phyloP scores from a whole-genome alignment of 495 filamentous ascomycete species.

The Jackrogersella multiformis region DNA sequence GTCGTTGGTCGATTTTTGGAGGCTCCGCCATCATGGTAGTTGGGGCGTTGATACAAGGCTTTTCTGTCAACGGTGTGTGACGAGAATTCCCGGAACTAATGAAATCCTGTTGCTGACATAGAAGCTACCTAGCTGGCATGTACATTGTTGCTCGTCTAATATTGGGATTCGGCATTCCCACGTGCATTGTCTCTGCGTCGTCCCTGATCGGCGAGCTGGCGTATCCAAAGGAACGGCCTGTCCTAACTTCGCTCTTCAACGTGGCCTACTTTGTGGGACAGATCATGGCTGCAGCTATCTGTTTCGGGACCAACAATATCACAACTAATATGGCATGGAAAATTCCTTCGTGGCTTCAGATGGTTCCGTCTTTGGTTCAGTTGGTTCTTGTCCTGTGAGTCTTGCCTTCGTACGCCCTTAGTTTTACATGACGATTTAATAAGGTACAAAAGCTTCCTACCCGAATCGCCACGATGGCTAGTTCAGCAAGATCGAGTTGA shows the following conservation, averaged over 20 bases:
- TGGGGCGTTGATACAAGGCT: slow-evolving; percentile 63
- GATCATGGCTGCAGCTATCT: slow-evolving; percentile 68
- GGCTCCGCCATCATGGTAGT: slow-evolving; percentile 67
- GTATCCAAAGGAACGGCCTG: slow-evolving; percentile 70
- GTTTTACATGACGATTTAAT: slow-evolving; percentile 27
- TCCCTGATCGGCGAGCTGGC: slow-evolving; percentile 70
- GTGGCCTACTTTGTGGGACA: slow-evolving; percentile 70
- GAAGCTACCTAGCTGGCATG: slow-evolving; percentile 57
- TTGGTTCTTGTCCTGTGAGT: slow-evolving; percentile 59
- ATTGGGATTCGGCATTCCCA: slow-evolving; percentile 70
- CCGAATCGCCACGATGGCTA: slow-evolving; percentile 65
- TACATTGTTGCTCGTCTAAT: slow-evolving; percentile 71
- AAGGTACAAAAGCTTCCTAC: slow-evolving; percentile 54
- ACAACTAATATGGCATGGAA: slow-evolving; percentile 69
- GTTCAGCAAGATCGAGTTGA: slow-evolving; percentile 61
- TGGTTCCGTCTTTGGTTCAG: slow-evolving; percentile 66
- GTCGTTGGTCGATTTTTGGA: slow-evolving; percentile 66
- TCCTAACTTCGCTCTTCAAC: slow-evolving; percentile 75
- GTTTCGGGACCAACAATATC: slow-evolving; percentile 67
- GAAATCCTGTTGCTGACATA: neutral
- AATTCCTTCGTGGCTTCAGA: slow-evolving; percentile 69
- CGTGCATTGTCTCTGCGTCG: slow-evolving; percentile 69
- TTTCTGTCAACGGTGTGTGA: slow-evolving; percentile 51
- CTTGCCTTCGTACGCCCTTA: slow-evolving; percentile 46
- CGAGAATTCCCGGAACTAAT: neutral